Conservation (phyloP, 2,329 filamentous ascomycete species). For the Phymatotrichopsis omnivora region DNA sequence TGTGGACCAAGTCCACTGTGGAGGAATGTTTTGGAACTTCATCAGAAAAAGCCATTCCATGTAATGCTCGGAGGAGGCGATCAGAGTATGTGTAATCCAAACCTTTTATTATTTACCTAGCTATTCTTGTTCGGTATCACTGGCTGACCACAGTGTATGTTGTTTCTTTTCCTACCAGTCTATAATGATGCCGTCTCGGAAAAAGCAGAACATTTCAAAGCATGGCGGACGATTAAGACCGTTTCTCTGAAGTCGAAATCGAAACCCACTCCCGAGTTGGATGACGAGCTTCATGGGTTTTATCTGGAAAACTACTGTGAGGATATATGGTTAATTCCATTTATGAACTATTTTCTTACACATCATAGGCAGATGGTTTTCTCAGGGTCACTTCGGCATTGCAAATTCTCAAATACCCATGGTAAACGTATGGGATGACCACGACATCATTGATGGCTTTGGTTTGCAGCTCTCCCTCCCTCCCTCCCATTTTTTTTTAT, state of each 20-base stretch:
- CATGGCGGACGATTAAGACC: conserved; percentile 77
- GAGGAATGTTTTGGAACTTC: conserved; percentile 64
- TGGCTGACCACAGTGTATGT: neutral
- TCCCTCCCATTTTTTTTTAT: too few species aligned
- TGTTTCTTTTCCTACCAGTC: conserved; percentile 39
- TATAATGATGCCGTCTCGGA: conserved; percentile 82
- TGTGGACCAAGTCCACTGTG: conserved; percentile 93
- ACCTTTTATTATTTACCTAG: neutral
- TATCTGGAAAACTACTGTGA: conserved; percentile 73
- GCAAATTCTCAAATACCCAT: conserved; percentile 92
- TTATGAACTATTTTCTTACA: conserved; percentile 9
- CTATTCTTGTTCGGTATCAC: neutral
- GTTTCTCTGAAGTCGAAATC: conserved; percentile 67
- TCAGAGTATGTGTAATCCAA: conserved; percentile 46
- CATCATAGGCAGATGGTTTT: conserved; percentile 65
- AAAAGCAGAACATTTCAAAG: conserved; percentile 63
- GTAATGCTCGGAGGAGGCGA: conserved; percentile 97
- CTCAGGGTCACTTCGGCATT: conserved; percentile 84
- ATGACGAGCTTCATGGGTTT: conserved; percentile 76
- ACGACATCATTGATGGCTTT: conserved; percentile 83
- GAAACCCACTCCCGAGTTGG: conserved; percentile 70
- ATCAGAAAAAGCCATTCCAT: conserved; percentile 87
- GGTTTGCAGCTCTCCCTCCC: conserved; percentile 93
- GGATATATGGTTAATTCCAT: conserved; percentile 5
- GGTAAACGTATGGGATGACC: conserved; percentile 97